Evolutionary conservation across 108 stramenopile genomes (phyloP).

Genomic region (Discostella pseudostelligera): DNA sequence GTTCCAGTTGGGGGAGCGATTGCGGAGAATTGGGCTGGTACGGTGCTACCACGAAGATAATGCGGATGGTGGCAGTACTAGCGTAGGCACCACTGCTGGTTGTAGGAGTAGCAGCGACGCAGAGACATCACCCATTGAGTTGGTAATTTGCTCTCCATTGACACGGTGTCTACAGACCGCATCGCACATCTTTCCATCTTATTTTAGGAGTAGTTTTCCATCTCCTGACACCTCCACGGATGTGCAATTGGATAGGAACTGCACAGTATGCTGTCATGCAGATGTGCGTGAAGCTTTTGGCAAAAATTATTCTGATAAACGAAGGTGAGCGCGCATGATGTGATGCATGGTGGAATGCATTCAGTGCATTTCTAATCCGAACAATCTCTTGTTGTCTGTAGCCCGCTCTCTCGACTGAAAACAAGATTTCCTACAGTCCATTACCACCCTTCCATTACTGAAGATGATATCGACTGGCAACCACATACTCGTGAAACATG

Average conservation of each 20-base stretch:
- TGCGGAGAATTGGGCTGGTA: constrained; percentile 21
- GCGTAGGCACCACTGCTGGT: constrained; percentile 12
- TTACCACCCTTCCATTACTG: constrained; percentile 56
- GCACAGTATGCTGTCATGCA: constrained; percentile 50
- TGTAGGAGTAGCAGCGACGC: neutral
- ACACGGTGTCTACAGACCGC: constrained; percentile 79
- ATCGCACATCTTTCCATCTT: constrained; percentile 54
- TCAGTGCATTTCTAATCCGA: neutral
- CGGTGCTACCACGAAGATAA: constrained; percentile 21
- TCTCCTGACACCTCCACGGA: neutral
- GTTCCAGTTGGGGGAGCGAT: constrained; percentile 36
- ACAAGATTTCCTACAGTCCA: constrained; percentile 49
- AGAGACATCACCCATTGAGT: constrained; percentile 29
- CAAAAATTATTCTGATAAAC: constrained; percentile 65
- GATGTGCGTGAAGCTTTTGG: constrained; percentile 74
- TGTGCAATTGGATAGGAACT: constrained; percentile 24
- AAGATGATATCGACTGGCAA: constrained; percentile 64
- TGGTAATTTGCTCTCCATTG: constrained; percentile 61
- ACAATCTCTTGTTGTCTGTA: constrained; percentile 1
- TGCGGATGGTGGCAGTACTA: constrained; percentile 24
- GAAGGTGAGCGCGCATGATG: constrained; percentile 38
- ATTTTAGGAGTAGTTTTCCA: constrained; percentile 3
- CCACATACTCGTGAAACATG: constrained; percentile 56
- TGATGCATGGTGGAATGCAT: neutral
- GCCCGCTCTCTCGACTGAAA: constrained; percentile 37